These are phyloP conservation scores for Xylaria sp. DNA, from an alignment of 2,329 filamentous ascomycete species.

Conservation along the genomic window DNA sequence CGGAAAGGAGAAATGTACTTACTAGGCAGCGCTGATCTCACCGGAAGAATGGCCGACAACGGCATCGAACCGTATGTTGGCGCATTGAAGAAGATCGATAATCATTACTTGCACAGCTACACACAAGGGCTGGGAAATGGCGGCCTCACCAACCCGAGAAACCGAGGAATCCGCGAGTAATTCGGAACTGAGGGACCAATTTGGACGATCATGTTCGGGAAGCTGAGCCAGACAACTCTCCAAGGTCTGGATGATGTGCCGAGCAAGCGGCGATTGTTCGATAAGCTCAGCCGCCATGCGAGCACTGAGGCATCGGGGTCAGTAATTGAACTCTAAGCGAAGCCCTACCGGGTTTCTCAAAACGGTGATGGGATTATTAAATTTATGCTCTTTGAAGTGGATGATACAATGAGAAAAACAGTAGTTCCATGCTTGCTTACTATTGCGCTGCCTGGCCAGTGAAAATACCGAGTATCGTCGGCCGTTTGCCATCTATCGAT, in stretches of 20 bases:
- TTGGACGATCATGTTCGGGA: slow-evolving; percentile 34
- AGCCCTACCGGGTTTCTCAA: no score
- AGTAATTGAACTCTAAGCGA: no score
- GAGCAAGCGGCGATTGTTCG: neutral
- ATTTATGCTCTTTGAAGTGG: no score
- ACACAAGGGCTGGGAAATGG: slow-evolving; percentile 47
- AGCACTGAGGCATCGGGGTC: neutral
- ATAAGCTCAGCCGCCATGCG: slow-evolving; percentile 15
- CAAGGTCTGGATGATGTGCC: slow-evolving; percentile 30
- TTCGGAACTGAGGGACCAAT: slow-evolving; percentile 45
- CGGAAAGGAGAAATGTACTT: no score
- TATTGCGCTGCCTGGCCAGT: slow-evolving; percentile 11
- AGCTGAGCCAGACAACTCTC: neutral
- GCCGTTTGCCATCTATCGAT: no score
- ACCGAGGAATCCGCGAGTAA: neutral
- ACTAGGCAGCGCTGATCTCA: slow-evolving; percentile 21
- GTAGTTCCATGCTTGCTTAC: no score
- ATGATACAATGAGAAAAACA: no score
- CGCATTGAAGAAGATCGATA: slow-evolving; percentile 25
- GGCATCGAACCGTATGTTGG: slow-evolving; percentile 13
- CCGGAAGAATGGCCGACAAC: slow-evolving; percentile 21
- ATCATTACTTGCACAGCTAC: slow-evolving; percentile 40
- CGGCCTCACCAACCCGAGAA: slow-evolving; percentile 46
- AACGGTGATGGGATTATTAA: no score
- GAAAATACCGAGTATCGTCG: slow-evolving; percentile 3